Percentiles rank a stretch among this genome's conserved stretches.
Conservation (phyloP, 805 yeast species). For the Saccharomycopsis guyanensis region DNA sequence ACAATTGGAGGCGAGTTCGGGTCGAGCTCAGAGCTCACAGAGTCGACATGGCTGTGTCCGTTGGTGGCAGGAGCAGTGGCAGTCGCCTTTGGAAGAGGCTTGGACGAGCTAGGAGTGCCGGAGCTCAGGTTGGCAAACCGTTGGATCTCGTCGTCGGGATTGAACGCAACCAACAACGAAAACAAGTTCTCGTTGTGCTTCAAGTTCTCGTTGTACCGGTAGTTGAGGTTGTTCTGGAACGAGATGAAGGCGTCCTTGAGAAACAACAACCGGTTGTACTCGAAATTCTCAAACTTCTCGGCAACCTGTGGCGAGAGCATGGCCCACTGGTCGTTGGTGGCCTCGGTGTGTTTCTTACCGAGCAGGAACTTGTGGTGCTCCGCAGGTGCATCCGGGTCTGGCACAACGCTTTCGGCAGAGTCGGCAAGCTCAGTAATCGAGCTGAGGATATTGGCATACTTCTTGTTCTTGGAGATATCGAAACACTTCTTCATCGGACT, state of each 20-base stretch:
- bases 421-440: slow-evolving; percentile 10
- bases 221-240: slow-evolving; percentile 19
- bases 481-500: slow-evolving; percentile 21
- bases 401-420: slow-evolving; percentile 12
- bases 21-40: neutral
- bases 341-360: neutral
- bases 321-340: slow-evolving; percentile 16
- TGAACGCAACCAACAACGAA: slow-evolving; percentile 15
- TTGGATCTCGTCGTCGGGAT: slow-evolving; percentile 20
- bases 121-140: slow-evolving; percentile 12
- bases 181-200: slow-evolving; percentile 21
- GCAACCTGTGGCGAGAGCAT: slow-evolving; percentile 14
- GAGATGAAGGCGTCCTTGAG: slow-evolving; percentile 20
- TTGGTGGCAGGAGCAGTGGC: neutral
- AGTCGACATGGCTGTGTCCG: neutral
- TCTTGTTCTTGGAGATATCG: slow-evolving; percentile 19
- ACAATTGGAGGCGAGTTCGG: slow-evolving; percentile 4
- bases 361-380: slow-evolving; percentile 1
- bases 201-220: slow-evolving; percentile 18
- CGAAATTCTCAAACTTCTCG: slow-evolving; percentile 20
- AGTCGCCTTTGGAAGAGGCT: neutral
- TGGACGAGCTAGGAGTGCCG: neutral
- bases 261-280: slow-evolving; percentile 20
- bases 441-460: slow-evolving; percentile 18
- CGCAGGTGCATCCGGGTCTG: neutral